Percentiles rank a stretch among this genome's conserved stretches.
Conservation (phyloP, 2,329 filamentous ascomycete species). For the Exophiala phaeomuriformis region DNA sequence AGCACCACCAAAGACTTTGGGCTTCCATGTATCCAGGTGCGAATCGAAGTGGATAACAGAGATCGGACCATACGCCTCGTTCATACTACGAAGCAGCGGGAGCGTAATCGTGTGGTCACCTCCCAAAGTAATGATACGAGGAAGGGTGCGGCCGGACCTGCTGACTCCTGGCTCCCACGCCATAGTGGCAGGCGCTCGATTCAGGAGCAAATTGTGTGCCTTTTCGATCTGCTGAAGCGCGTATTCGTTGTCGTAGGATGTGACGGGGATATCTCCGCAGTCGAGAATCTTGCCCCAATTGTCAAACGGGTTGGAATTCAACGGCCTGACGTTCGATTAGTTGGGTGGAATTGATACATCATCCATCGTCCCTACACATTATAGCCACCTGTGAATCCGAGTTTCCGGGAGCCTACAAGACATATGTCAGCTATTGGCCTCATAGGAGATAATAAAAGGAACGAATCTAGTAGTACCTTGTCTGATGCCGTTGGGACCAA, state of each 20-base stretch:
- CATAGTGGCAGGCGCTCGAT: background rate
- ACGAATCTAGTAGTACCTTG: constrained; percentile 1
- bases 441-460: too few relatives aligned
- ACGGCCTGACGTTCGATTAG: too few relatives aligned
- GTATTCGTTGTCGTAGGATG: constrained; percentile 11
- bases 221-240: constrained; percentile 9
- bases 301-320: too few relatives aligned
- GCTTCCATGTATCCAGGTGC: constrained; percentile 14
- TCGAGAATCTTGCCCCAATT: constrained; percentile 1
- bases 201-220: constrained; percentile 4
- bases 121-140: constrained; percentile 9
- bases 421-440: too few relatives aligned
- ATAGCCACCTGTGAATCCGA: too few relatives aligned
- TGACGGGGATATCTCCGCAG: constrained; percentile 13
- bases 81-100: constrained; percentile 9
- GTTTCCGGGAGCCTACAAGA: too few relatives aligned
- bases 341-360: too few relatives aligned
- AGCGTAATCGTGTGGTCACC: constrained; percentile 14
- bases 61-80: constrained; percentile 8
- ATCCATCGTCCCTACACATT: too few relatives aligned
- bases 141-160: constrained; percentile 6
- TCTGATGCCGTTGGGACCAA: constrained; percentile 11
- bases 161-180: constrained; percentile 1
- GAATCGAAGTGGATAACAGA: constrained; percentile 14
- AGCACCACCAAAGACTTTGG: constrained; percentile 13